Conservation (phyloP, 2,329 filamentous ascomycete genomes). For the Xylariaceae sp. region DNA sequence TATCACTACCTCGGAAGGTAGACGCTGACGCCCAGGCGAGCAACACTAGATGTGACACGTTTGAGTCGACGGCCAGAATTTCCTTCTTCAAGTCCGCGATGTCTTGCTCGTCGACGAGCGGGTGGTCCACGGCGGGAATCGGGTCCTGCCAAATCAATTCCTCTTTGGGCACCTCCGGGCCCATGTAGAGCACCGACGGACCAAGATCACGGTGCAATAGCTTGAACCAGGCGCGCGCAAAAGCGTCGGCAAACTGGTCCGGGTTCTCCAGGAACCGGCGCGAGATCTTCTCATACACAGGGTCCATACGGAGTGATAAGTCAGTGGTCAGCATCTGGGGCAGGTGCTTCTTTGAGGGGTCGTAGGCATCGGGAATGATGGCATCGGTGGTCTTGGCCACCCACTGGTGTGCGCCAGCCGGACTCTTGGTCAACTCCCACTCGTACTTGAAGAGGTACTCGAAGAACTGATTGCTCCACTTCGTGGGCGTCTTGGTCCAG, state of each 20-base stretch:
- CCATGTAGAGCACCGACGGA: slow-evolving; percentile 63
- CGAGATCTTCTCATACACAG: slow-evolving; percentile 69
- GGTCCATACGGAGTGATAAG: slow-evolving; percentile 65
- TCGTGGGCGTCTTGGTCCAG: slow-evolving; percentile 70
- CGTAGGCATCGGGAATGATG: slow-evolving; percentile 66
- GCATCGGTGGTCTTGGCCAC: slow-evolving; percentile 61
- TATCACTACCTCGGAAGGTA: slow-evolving; percentile 69
- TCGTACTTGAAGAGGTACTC: slow-evolving; percentile 74
- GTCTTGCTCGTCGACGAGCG: slow-evolving; percentile 57
- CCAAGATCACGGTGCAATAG: slow-evolving; percentile 75
- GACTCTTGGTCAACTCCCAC: slow-evolving; percentile 70
- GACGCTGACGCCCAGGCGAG: slow-evolving; percentile 66
- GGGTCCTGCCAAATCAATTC: slow-evolving; percentile 70
- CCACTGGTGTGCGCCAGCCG: slow-evolving; percentile 72
- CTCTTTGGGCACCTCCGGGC: slow-evolving; percentile 68
- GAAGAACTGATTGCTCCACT: slow-evolving; percentile 71
- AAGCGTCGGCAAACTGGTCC: slow-evolving; percentile 62
- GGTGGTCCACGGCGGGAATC: slow-evolving; percentile 53
- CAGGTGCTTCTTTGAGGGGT: slow-evolving; percentile 63
- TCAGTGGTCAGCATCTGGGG: slow-evolving; percentile 76
- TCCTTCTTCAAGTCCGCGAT: slow-evolving; percentile 61
- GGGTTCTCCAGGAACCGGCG: slow-evolving; percentile 64
- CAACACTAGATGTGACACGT: slow-evolving; percentile 55
- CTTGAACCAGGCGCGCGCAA: slow-evolving; percentile 76
- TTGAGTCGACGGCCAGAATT: slow-evolving; percentile 58